Conservation (phyloP, 1,284 basidiomycete species). For the Neotropicomus parvogracilis region DNA sequence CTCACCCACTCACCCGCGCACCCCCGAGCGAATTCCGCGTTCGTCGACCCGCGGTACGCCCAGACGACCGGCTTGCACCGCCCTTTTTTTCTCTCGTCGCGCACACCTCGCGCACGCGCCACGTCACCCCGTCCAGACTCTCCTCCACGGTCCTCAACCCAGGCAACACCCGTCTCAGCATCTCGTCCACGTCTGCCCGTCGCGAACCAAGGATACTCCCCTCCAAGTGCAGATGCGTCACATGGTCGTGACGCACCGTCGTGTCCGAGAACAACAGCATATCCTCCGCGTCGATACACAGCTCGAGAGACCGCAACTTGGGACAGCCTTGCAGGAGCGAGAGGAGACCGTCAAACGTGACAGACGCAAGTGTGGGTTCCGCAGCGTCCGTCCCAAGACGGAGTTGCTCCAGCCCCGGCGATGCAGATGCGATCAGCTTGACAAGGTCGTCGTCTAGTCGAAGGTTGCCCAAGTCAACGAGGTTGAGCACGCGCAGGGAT, state of each 20-base stretch:
- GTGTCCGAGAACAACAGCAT: slow-evolving; percentile 17
- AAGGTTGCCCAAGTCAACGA: slow-evolving; percentile 19
- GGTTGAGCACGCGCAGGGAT: slow-evolving; percentile 15
- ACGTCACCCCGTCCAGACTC: slow-evolving; percentile 14
- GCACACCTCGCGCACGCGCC: slow-evolving; percentile 14
- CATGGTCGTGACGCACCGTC: slow-evolving; percentile 11
- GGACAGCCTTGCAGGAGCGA: slow-evolving; percentile 20
- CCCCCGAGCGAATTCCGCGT: slow-evolving; percentile 15
- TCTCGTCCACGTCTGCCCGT: slow-evolving; percentile 19
- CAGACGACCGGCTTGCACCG: not conserved
- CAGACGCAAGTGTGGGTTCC: not conserved
- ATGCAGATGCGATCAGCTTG: slow-evolving; percentile 15
- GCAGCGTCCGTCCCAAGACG: slow-evolving; percentile 2
- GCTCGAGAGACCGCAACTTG: slow-evolving; percentile 10
- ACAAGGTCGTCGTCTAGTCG: slow-evolving; percentile 17
- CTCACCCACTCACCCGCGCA: not conserved
- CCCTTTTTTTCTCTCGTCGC: not conserved
- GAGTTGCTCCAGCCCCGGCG: slow-evolving; percentile 22
- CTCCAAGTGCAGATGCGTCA: slow-evolving; percentile 19
- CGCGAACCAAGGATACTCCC: slow-evolving; percentile 16
- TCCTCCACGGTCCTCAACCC: slow-evolving; percentile 21
- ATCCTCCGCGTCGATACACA: slow-evolving; percentile 13
- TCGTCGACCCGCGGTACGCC: slow-evolving; percentile 10
- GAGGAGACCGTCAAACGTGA: slow-evolving; percentile 25
- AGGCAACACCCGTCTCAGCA: slow-evolving; percentile 23